phyloP scores from a whole-genome alignment of 1,139 yeast species.

The Nakaseomyces kungkrabaensis region DNA sequence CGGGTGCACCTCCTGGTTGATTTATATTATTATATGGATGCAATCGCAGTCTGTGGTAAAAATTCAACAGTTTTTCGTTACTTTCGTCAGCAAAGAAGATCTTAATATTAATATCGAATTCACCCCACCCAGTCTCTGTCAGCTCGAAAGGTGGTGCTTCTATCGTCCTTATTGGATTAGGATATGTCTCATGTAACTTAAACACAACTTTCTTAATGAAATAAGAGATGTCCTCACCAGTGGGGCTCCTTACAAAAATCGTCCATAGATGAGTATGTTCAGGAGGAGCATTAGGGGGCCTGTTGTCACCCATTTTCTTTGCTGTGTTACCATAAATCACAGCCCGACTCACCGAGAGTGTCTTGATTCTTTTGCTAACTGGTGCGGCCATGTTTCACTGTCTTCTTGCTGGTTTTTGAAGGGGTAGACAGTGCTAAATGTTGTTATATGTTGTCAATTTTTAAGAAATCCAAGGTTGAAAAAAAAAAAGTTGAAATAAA shows the following conservation, averaged over 20 bases:
- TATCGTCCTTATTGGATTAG: slow-evolving; percentile 69
- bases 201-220: slow-evolving; percentile 85
- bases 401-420: too few relatives aligned
- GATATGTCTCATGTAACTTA: slow-evolving; percentile 90
- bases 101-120: slow-evolving; percentile 84
- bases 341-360: slow-evolving; percentile 75
- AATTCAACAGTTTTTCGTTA: slow-evolving; percentile 75
- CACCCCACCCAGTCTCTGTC: slow-evolving; percentile 99
- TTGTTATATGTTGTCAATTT: not conserved
- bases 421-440: not conserved
- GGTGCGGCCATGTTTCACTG: slow-evolving; percentile 15
- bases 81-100: slow-evolving; percentile 79
- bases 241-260: slow-evolving; percentile 77
- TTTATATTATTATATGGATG: slow-evolving; percentile 64
- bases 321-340: slow-evolving; percentile 84
- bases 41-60: slow-evolving; percentile 80
- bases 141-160: slow-evolving; percentile 91
- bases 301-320: slow-evolving; percentile 50
- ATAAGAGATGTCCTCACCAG: slow-evolving; percentile 72
- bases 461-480: too few relatives aligned
- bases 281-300: slow-evolving; percentile 58
- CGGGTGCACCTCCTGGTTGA: slow-evolving; percentile 23
- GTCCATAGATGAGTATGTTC: slow-evolving; percentile 98
- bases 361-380: slow-evolving; percentile 34
- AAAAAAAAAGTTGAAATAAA: slow-evolving; percentile 7